Evolutionary conservation across 345 rosid species (phyloP).

Genomic region (Turnera subulata): DNA sequence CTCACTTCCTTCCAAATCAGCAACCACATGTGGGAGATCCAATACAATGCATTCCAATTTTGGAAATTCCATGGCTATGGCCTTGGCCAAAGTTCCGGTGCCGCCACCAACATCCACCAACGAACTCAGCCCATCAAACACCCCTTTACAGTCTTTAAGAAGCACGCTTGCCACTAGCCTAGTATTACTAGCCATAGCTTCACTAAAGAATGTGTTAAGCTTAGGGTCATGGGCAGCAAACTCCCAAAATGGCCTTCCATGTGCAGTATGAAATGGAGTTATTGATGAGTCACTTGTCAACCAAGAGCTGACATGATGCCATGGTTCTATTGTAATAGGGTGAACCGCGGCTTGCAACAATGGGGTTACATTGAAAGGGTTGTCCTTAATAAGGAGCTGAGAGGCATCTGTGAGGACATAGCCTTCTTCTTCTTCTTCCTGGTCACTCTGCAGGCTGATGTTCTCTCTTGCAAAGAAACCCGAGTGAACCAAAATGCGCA

Average conservation of each 20-base stretch:
- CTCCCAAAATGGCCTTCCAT: constrained; percentile 34
- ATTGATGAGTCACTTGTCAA: constrained; percentile 9
- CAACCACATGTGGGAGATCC: too few relatives aligned
- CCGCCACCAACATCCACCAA: too few relatives aligned
- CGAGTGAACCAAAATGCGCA: constrained; percentile 21
- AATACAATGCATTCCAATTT: too few relatives aligned
- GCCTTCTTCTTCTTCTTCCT: constrained; percentile 9
- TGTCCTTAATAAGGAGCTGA: constrained; percentile 11
- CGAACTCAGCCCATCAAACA: too few relatives aligned
- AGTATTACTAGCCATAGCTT: constrained; percentile 45
- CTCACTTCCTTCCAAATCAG: too few relatives aligned
- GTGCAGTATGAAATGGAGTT: constrained; percentile 32
- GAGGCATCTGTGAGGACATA: constrained; percentile 18
- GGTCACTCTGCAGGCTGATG: not conserved
- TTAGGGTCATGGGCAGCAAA: constrained; percentile 15
- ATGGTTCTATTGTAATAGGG: constrained; percentile 28
- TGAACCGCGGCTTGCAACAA: constrained; percentile 6
- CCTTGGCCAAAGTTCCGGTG: too few relatives aligned
- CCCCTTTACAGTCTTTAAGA: constrained; percentile 25
- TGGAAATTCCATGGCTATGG: too few relatives aligned
- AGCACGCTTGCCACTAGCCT: constrained; percentile 28
- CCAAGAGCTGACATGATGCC: constrained; percentile 33
- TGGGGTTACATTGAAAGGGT: not conserved
- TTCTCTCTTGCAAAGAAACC: constrained; percentile 9
- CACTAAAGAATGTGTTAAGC: constrained; percentile 22